These are phyloP conservation scores for Dothideomycetes sp. DNA, from an alignment of 2,329 filamentous ascomycete species.

Conservation along the genomic window DNA sequence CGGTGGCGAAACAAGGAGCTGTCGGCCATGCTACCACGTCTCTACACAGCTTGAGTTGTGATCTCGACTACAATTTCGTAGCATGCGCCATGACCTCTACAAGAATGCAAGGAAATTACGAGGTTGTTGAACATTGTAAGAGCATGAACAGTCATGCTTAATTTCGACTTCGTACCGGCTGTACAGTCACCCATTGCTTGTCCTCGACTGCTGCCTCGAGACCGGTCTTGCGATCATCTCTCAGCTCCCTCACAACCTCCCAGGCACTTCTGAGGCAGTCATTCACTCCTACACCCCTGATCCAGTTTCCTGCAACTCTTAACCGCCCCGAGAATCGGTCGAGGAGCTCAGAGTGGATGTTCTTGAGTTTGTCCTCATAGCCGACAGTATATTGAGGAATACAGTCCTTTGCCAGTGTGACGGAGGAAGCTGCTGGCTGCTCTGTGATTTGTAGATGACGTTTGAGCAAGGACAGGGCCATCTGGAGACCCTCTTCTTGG, in stretches of 20 bases:
- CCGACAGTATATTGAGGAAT: constrained; percentile 87
- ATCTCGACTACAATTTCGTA: too few relatives aligned
- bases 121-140: not conserved
- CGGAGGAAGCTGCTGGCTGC: constrained; percentile 49
- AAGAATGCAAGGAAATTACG: too few relatives aligned
- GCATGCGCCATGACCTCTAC: not conserved
- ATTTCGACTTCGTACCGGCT: constrained; percentile 6
- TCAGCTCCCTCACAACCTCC: constrained; percentile 37
- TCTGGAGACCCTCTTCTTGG: constrained; percentile 52
- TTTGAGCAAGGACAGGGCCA: constrained; percentile 59
- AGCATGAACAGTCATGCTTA: not conserved
- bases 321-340: constrained; percentile 51
- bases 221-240: constrained; percentile 10
- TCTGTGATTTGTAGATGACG: constrained; percentile 65
- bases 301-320: constrained; percentile 45
- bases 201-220: constrained; percentile 5
- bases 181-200: constrained; percentile 7
- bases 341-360: constrained; percentile 44
- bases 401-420: constrained; percentile 55
- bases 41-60: too few relatives aligned
- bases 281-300: constrained; percentile 37
- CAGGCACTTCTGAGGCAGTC: constrained; percentile 45
- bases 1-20: too few relatives aligned
- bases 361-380: constrained; percentile 53
- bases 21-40: too few relatives aligned